Percentiles rank a stretch among this genome's conserved stretches.
Conservation (phyloP, 768 basidiomycete species). For the Mycena latifolia region DNA sequence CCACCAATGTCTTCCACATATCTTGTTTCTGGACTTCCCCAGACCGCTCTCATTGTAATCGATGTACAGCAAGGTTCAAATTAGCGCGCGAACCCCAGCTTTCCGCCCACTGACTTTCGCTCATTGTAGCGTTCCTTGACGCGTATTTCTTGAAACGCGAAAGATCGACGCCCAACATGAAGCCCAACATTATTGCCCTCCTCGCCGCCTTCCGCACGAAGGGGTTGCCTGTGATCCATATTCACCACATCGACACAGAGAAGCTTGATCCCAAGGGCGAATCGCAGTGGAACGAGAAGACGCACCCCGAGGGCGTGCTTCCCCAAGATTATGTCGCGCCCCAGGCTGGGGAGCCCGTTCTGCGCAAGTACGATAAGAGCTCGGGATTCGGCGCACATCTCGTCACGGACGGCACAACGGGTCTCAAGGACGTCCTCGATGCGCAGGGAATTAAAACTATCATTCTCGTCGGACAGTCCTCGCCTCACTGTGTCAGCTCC, state of each 20-base stretch:
- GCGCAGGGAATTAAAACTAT: slow-evolving; percentile 20
- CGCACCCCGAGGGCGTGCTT: slow-evolving; percentile 14
- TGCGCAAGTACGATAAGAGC: too few relatives aligned
- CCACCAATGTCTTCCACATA: slow-evolving; percentile 12
- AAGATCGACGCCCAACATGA: slow-evolving; percentile 29
- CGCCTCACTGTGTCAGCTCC: slow-evolving; percentile 33
- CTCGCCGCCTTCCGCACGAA: slow-evolving; percentile 21
- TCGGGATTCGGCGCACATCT: too few relatives aligned
- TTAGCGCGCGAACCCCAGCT: too few relatives aligned
- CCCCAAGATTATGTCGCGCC: slow-evolving; percentile 29
- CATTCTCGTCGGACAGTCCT: slow-evolving; percentile 28
- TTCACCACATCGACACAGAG: slow-evolving; percentile 23
- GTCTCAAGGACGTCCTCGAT: slow-evolving; percentile 26
- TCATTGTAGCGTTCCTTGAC: slow-evolving; percentile 19
- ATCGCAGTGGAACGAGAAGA: slow-evolving; percentile 6
- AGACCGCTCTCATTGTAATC: slow-evolving; percentile 32
- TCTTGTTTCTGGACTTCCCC: slow-evolving; percentile 21
- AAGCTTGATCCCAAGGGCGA: slow-evolving; percentile 9
- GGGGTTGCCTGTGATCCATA: slow-evolving; percentile 27
- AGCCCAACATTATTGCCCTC: slow-evolving; percentile 28
- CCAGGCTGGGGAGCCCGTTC: slow-evolving; percentile 16
- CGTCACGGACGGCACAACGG: neutral
- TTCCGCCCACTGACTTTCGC: neutral
- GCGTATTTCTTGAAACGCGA: slow-evolving; percentile 7
- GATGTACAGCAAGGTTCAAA: slow-evolving; percentile 32